phyloP scores from a whole-genome alignment of 2,329 filamentous ascomycete species.

The Exophiala dermatitidis region DNA sequence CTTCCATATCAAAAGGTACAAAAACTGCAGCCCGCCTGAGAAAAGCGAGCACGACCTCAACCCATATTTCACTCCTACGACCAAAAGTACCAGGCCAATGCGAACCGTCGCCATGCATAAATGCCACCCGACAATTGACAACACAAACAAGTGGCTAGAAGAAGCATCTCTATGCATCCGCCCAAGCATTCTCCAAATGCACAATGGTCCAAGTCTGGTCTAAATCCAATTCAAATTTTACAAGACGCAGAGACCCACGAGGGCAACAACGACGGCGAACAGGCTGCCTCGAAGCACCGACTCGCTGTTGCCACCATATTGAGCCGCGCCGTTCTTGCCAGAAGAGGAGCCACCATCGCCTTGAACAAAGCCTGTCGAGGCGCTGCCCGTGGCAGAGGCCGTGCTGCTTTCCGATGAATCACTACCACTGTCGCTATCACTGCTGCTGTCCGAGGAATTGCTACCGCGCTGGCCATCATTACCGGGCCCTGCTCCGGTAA shows the following conservation, averaged over 20 bases:
- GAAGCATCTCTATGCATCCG: background rate
- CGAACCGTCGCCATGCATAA: background rate
- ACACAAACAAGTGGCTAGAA: background rate
- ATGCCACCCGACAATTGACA: background rate
- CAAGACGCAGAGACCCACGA: constrained; percentile 41
- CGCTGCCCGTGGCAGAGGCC: constrained; percentile 20
- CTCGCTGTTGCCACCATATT: constrained; percentile 28
- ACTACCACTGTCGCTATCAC: background rate
- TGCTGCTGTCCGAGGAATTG: constrained; percentile 25
- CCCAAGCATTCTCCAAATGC: background rate
- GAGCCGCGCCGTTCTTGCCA: constrained; percentile 16
- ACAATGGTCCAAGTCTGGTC: background rate
- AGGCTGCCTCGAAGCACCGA: constrained; percentile 39
- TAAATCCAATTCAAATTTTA: constrained; percentile 23
- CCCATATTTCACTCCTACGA: no score
- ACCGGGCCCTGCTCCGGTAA: constrained; percentile 46
- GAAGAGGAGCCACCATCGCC: constrained; percentile 13
- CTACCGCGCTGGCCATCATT: constrained; percentile 27
- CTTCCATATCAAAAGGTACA: no score
- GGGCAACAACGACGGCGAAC: constrained; percentile 42
- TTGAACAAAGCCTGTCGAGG: constrained; percentile 27
- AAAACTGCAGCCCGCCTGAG: no score
- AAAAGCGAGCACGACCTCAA: no score
- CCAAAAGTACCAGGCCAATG: background rate
- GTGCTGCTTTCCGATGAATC: constrained; percentile 2